Conservation (phyloP, 331 rosid genomes). For the Rosa hybrid region DNA sequence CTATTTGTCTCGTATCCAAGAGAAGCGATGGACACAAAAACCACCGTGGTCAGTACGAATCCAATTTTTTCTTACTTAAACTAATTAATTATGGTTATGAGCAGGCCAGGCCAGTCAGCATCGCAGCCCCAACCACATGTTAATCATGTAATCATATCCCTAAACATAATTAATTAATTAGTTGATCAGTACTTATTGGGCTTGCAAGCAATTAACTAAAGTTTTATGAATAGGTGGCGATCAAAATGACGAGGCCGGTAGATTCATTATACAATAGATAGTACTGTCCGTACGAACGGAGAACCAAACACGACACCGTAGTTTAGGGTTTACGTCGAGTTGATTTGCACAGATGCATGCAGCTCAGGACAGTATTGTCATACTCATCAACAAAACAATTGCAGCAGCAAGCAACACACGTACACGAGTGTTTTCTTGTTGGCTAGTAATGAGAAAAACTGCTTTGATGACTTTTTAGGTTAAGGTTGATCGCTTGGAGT, state of each 20-base stretch:
- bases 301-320: background rate
- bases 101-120: slow-evolving; percentile 1
- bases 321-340: background rate
- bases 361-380: background rate
- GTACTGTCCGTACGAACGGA: slow-evolving; percentile 1
- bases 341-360: background rate
- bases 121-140: background rate
- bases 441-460: background rate
- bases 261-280: background rate
- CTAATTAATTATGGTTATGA: background rate
- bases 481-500: background rate
- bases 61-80: background rate
- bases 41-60: background rate
- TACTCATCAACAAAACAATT: background rate
- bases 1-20: background rate
- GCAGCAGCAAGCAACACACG: background rate
- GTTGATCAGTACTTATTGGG: background rate
- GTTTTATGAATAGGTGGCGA: background rate
- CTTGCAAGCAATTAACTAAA: background rate
- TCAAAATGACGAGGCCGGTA: background rate
- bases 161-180: background rate
- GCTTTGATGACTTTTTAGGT: background rate
- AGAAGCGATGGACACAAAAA: background rate
- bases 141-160: background rate
- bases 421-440: background rate